These are phyloP conservation scores for Fusarium equiseti DNA, from an alignment of 2,329 filamentous ascomycete species.

Conservation along the genomic window DNA sequence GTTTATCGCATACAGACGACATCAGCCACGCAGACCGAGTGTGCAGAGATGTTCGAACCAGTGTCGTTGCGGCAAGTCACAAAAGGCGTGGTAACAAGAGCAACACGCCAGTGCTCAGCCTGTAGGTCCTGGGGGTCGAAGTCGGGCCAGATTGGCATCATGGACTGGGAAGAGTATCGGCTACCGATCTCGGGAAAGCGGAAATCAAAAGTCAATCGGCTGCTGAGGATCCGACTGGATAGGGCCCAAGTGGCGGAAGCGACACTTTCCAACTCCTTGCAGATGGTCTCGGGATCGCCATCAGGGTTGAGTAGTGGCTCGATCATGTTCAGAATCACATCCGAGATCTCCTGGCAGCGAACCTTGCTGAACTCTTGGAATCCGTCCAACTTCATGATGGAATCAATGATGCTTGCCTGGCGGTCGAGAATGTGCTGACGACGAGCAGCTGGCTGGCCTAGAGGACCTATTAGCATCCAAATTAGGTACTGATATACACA, in stretches of 20 bases:
- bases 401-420: constrained; percentile 53
- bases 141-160: constrained; percentile 60
- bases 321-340: constrained; percentile 53
- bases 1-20: constrained; percentile 62
- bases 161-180: constrained; percentile 63
- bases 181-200: constrained; percentile 63
- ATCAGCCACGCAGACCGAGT: constrained; percentile 60
- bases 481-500: neutral
- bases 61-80: constrained; percentile 67
- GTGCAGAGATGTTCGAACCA: constrained; percentile 58
- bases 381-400: constrained; percentile 53
- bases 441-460: constrained; percentile 52
- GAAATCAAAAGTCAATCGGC: constrained; percentile 59
- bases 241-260: constrained; percentile 59
- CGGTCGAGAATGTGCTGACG: constrained; percentile 57
- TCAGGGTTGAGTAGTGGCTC: constrained; percentile 56
- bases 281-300: constrained; percentile 53
- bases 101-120: constrained; percentile 64
- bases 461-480: constrained; percentile 19
- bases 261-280: constrained; percentile 58
- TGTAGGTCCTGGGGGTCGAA: constrained; percentile 60
- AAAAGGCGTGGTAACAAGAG: constrained; percentile 66
- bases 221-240: constrained; percentile 61
- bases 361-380: constrained; percentile 48
- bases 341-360: constrained; percentile 59